phyloP scores from a whole-genome alignment of 2,329 filamentous ascomycete genomes.

The Trichoderma sp. region DNA sequence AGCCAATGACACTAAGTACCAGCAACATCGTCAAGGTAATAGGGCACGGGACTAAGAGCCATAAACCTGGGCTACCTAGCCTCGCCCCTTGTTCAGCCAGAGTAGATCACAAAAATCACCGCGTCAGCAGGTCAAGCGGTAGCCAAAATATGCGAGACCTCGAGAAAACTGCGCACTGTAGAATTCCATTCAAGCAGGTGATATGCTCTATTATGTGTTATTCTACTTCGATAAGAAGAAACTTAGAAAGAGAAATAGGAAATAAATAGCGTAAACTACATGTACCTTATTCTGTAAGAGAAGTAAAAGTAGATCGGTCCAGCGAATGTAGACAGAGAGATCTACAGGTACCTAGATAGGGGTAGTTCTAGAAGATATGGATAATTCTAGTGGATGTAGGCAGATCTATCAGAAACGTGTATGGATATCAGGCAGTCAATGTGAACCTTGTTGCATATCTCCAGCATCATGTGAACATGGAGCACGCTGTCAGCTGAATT shows the following conservation, averaged over 20 bases:
- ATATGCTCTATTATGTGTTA: neutral
- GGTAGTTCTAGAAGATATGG: neutral
- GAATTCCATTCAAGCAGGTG: neutral
- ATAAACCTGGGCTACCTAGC: neutral
- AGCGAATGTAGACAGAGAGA: neutral
- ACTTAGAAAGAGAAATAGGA: neutral
- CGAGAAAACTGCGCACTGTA: neutral
- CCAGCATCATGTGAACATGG: neutral
- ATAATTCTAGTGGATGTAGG: neutral
- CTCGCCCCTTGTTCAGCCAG: neutral
- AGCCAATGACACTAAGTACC: neutral
- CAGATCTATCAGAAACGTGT: neutral
- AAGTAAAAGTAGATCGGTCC: neutral
- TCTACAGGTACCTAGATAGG: neutral
- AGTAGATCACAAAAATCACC: neutral
- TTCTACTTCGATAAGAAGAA: neutral
- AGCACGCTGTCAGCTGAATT: neutral
- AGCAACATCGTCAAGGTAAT: neutral
- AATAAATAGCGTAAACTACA: neutral
- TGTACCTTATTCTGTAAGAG: neutral
- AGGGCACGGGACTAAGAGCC: neutral
- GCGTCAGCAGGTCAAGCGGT: neutral
- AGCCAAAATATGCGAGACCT: neutral
- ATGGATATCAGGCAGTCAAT: neutral
- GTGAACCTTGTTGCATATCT: neutral